Conservation (phyloP, 75 land plant genomes). For the Adiantum capillusveneris region DNA sequence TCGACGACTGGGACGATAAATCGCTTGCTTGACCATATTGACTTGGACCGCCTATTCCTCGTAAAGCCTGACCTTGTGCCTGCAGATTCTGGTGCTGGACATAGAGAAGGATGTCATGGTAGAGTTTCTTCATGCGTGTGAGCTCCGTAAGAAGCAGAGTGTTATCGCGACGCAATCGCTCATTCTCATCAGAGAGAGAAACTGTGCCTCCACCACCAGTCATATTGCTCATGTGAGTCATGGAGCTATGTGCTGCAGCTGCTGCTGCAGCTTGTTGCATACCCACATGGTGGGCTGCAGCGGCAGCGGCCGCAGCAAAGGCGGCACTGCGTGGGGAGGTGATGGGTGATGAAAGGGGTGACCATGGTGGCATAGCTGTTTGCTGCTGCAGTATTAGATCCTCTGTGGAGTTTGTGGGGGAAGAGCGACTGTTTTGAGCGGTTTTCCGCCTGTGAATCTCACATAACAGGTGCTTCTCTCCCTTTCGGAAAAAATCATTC, state of each 20-base stretch:
- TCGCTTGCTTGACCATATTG: too few species aligned
- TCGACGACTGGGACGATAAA: too few species aligned
- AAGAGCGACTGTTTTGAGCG: neutral
- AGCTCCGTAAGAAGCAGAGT: slow-evolving; percentile 50
- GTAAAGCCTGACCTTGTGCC: neutral
- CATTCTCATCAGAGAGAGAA: slow-evolving; percentile 53
- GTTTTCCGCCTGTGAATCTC: slow-evolving; percentile 36
- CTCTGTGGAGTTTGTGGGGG: too few species aligned
- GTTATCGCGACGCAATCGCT: slow-evolving; percentile 63
- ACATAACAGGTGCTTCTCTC: slow-evolving; percentile 26
- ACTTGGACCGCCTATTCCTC: too few species aligned
- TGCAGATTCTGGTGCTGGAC: slow-evolving; percentile 13
- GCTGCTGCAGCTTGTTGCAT: neutral
- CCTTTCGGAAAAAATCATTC: slow-evolving; percentile 37
- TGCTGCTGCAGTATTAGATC: too few species aligned
- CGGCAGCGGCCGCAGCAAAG: too few species aligned
- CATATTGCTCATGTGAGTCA: too few species aligned
- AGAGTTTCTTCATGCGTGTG: slow-evolving; percentile 46
- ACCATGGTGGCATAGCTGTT: slow-evolving; percentile 10
- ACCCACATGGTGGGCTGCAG: too few species aligned
- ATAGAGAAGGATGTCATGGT: slow-evolving; percentile 32
- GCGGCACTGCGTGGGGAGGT: too few species aligned
- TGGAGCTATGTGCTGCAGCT: neutral
- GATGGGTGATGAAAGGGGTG: too few species aligned
- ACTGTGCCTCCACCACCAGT: too few species aligned